Evolutionary conservation across 2,329 filamentous ascomycete species (phyloP).

Genomic region (Talaromyces sp.): DNA sequence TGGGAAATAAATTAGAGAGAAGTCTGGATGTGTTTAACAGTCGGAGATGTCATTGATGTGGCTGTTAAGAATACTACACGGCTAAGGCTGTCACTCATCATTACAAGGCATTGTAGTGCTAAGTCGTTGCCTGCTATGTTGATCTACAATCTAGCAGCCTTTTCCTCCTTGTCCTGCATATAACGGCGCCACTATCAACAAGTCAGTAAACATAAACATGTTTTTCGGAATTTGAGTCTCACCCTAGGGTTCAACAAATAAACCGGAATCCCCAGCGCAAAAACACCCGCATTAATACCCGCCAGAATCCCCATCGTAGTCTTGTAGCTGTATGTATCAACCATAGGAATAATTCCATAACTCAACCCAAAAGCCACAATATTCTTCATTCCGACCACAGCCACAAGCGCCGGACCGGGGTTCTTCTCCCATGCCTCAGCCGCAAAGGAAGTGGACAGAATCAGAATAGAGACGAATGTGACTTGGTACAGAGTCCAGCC

Average conservation of each 20-base stretch:
- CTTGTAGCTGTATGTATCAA: constrained; percentile 27
- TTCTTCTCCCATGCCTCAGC: constrained; percentile 37
- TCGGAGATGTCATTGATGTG: neutral
- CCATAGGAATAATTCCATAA: constrained; percentile 32
- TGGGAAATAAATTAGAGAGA: neutral
- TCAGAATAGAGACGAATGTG: constrained; percentile 30
- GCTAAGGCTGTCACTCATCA: neutral
- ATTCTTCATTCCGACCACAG: constrained; percentile 33
- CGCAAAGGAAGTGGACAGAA: constrained; percentile 35
- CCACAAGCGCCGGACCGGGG: constrained; percentile 31
- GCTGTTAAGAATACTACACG: neutral
- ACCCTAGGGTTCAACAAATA: constrained; percentile 29
- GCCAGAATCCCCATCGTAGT: constrained; percentile 29
- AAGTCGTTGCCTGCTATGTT: neutral
- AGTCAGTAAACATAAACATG: neutral
- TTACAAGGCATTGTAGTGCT: neutral
- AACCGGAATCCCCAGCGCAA: constrained; percentile 28
- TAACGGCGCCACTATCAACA: neutral
- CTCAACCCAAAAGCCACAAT: constrained; percentile 30
- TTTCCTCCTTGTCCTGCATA: neutral
- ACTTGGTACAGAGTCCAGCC: constrained; percentile 31
- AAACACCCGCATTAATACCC: constrained; percentile 25
- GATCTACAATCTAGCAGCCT: neutral
- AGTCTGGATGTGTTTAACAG: no score
- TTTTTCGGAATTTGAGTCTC: neutral